Evolutionary conservation across 108 stramenopile genomes (phyloP), one percentile per base, ranked within the genome.

Genomic region (Schizochytrium sp.): DNA sequence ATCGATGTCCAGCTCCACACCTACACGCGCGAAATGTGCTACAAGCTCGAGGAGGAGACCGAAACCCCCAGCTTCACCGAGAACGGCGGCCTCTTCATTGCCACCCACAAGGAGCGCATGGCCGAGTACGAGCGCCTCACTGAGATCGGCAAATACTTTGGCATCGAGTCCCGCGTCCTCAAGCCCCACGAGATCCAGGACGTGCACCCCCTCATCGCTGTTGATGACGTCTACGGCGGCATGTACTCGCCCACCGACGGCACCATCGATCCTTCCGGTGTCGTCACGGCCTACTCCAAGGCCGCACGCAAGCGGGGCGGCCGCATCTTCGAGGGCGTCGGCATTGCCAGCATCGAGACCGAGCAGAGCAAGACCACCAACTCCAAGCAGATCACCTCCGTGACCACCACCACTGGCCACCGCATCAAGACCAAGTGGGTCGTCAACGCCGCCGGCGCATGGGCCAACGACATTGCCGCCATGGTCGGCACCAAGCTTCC

Each of bases 201-300:
- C 21, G 87, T 91, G 5, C 88, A 88, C 60, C 90, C 90, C 10
- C 72, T 91, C 18, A 88, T 87, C 60, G 19, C 43, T 6, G 88
- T 71, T 3, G 90, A 91, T 28, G 88, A 88, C 69, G 59, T 89
- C 44, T 57, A 88, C 47, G 88, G 87, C 21, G 90, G 88, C 18
- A 88, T 91, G 44, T 91, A 91, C 88, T 87, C 88, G 53, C 87
- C 87, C 44, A 88, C 87, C 21, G 90, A 91, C 88, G 90, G 90
- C 34, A 58, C 87, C 43, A 87, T 91, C n/a, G 87, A 91, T 55
- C 89, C 91, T 34, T 58, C 57, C 19, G 76, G 76, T 4, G 48
- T 83, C 48, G 76, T 83, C 23, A 83, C 44, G 18, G 87, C 76
- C 47, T 83, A 83, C 76, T 44, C 29, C 76, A 83, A 83, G 48